Evolutionary conservation across 129 eudicot genomes (phyloP), one percentile per base, ranked within the genome.

Genomic region (Lonicera japonica): DNA sequence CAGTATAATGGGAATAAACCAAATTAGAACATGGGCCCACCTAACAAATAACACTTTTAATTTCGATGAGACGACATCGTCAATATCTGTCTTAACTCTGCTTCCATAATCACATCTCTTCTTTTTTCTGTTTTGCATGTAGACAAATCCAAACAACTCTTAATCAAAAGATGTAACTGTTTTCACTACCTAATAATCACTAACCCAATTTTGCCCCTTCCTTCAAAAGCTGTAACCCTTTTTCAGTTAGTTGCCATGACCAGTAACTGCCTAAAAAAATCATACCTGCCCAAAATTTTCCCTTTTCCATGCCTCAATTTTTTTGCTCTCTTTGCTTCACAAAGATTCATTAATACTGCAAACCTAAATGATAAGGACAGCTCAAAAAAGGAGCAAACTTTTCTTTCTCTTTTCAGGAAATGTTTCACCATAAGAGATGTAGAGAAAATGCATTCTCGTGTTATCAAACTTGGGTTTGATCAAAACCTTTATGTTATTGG

Each of bases 401-500:
- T 78, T 56, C 76, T 78, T 43, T 62, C 74, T 13, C 22, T 61
- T 24, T 72, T 82, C 56, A 78, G 71, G 63, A 68, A 75, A 71
- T 75, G 77, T 47, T 29, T 11, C 57, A 68, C 74, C 47, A 61
- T 68, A 20, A 56, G 51, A 54, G 46, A 71, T 14, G 45, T 78
- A 18, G 39, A 75, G 18, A 73, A 75, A 52, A 56, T 82, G 12
- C 88, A 82, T 64, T 70, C 81, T 20, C 79, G 71, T 56, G 19
- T 78, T n/a, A 54, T 78, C 60, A 72, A 36, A 68, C 41, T 39
- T 25, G 81, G 82, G 13, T 65, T 75, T 24, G n/a, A 47, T 56
- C 82, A 75, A 29, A 78, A 65, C 57, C 71, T 75, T 17, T 82
- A 67, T 65, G 61, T 82, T 25, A 64, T 78, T 18, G 84, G 84